Evolutionary conservation across 352 stramenopile species (phyloP).

Genomic region (Blastocystis sp.): DNA sequence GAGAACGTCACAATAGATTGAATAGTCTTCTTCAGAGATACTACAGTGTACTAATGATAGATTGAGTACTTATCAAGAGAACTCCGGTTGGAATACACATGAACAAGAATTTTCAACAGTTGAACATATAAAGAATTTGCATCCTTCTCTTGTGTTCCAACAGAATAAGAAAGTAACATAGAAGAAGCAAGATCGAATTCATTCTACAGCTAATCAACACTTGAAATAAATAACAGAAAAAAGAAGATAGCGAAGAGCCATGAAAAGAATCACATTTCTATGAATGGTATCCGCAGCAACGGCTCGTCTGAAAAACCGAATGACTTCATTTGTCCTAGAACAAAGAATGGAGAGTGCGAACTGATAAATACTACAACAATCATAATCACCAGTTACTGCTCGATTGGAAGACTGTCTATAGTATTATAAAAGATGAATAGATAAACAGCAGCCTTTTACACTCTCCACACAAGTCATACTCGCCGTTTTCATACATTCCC

Average conservation of each 20-base stretch:
- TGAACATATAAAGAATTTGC: background rate
- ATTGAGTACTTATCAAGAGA: background rate
- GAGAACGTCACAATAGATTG: background rate
- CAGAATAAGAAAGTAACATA: background rate
- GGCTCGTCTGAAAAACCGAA: background rate
- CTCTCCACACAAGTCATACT: too few relatives aligned
- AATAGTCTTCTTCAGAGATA: background rate
- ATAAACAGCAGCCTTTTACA: too few relatives aligned
- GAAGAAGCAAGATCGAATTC: background rate
- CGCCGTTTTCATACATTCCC: background rate
- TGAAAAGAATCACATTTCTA: background rate
- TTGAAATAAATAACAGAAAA: background rate
- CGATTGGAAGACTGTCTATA: background rate
- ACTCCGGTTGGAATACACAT: background rate
- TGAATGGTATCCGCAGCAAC: background rate
- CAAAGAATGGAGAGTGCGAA: background rate
- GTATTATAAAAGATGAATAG: background rate
- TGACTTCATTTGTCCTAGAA: background rate
- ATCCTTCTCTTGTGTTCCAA: too few relatives aligned
- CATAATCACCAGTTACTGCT: background rate
- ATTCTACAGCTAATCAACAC: background rate
- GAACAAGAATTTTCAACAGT: background rate
- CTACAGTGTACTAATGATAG: background rate
- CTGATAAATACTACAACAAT: background rate
- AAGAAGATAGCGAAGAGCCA: background rate